Conservation (phyloP, 345 rosid species). For the Euphorbia tirucalli region DNA sequence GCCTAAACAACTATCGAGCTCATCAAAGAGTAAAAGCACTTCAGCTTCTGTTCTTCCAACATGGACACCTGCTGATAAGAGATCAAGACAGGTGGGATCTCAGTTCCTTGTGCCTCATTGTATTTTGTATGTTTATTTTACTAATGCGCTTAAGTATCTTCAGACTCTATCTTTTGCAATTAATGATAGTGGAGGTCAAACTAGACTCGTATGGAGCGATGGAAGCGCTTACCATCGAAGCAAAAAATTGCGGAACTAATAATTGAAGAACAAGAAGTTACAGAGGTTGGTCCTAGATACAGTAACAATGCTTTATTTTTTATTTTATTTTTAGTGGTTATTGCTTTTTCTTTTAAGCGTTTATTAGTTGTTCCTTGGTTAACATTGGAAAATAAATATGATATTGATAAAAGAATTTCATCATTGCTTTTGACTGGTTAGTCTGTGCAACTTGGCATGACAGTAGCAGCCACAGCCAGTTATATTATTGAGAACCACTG, state of each 20-base stretch:
- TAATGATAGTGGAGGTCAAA: conserved; percentile 58
- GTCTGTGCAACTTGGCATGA: background rate
- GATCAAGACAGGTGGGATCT: conserved; percentile 60
- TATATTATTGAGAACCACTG: background rate
- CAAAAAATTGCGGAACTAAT: conserved; percentile 28
- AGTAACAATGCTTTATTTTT: background rate
- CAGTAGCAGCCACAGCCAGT: background rate
- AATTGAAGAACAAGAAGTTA: conserved; percentile 2
- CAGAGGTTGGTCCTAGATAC: conserved; percentile 10
- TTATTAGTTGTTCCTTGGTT: background rate
- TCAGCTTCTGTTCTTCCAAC: conserved; percentile 39
- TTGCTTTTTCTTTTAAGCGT: background rate
- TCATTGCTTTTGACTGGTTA: background rate
- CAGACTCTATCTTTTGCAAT: conserved; percentile 62
- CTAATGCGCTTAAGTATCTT: conserved; percentile 12
- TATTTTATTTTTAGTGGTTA: background rate
- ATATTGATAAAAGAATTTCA: background rate
- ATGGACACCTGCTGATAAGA: conserved; percentile 72
- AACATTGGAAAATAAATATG: background rate
- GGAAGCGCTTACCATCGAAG: conserved; percentile 29
- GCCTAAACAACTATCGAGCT: conserved; percentile 35
- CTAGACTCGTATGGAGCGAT: conserved; percentile 76
- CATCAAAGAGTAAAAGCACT: conserved; percentile 35
- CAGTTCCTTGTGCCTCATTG: background rate
- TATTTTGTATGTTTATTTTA: background rate